phyloP scores from a whole-genome alignment of 2,329 filamentous ascomycete species.

The Nothomitra cinnamomea region DNA sequence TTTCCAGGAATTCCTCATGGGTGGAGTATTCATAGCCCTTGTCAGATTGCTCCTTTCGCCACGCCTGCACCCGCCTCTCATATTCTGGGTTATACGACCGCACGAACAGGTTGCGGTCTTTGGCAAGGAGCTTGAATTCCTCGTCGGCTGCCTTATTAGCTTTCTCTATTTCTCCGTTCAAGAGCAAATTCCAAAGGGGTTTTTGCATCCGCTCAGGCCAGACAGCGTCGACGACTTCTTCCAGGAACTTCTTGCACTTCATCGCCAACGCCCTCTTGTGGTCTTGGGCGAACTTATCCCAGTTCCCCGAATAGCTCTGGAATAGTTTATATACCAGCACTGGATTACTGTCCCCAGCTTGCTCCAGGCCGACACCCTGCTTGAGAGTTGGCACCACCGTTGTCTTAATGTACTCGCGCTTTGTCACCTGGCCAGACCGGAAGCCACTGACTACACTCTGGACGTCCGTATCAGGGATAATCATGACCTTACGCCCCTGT shows the following conservation, averaged over 20 bases:
- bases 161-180: conserved; percentile 31
- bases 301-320: conserved; percentile 19
- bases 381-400: conserved; percentile 33
- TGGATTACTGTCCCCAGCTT: conserved; percentile 24
- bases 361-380: conserved; percentile 25
- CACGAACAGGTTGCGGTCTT: conserved; percentile 35
- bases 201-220: conserved; percentile 36
- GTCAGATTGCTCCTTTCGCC: conserved; percentile 27
- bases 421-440: no score
- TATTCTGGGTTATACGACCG: conserved; percentile 38
- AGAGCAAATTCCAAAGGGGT: conserved; percentile 31
- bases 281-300: conserved; percentile 2
- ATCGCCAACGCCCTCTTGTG: conserved; percentile 20
- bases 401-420: conserved; percentile 30
- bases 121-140: conserved; percentile 29
- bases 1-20: conserved; percentile 35
- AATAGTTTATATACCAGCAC: conserved; percentile 25
- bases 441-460: no score
- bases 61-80: conserved; percentile 31
- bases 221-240: conserved; percentile 32
- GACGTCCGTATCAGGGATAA: conserved; percentile 24
- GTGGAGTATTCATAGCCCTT: conserved; percentile 32
- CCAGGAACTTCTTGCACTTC: conserved; percentile 36
- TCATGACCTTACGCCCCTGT: conserved; percentile 32
- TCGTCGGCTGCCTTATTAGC: conserved; percentile 30